Base-by-base conservation (phyloP, 1,284 basidiomycete species). In the Grifola frondosa region DNA sequence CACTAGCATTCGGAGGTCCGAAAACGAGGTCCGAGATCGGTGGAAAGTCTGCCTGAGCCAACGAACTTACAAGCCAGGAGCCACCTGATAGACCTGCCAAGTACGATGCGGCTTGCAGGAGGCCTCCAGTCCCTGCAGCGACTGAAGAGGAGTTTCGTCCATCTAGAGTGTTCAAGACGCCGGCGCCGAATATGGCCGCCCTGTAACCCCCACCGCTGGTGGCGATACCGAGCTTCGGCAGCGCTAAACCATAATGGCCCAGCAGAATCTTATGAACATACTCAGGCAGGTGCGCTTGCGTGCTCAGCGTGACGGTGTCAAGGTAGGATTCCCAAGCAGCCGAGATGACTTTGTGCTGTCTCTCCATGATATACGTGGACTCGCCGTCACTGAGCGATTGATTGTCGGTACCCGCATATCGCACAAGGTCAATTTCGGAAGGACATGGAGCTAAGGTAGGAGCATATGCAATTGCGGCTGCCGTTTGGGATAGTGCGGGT, bases 131-230 rank as follows among this genome's bases (percentile, higher is more conserved):
- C 0, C 77, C 79, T 0, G 59, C 65, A 3, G 31, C 37, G 9
- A 54, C 62, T 0, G 75, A 65, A 0, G 73, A 65, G 6, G 54
- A 17, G 44, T 81, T 78, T 12, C 77, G 57, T 6, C 57, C 72
- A 47, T 81, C 79, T 20, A 81, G 52, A 1, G 72, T 70, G 38
- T 71, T 72, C 30, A 80, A 49, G 4, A 75, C 63, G 0, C 72
- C 78, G 0, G 74, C 74, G 6, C 73, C 74, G 49, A 77, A 77
- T 2, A 74, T 64, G 0, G 74, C 69, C 0, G 78, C 75, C 4
- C 76, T 63, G 43, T 71, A 69, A 0, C 74, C 67, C 12, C 74
- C 75, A 6, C 75, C 75, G 40, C 73, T 77, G 16, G 58, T 59
- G 0, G 73, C 67, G 35, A 77, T 72, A 0, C 69, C 70, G 0